Evolutionary conservation across 306 rosid species (phyloP).

Genomic region (Castanospermum australe): DNA sequence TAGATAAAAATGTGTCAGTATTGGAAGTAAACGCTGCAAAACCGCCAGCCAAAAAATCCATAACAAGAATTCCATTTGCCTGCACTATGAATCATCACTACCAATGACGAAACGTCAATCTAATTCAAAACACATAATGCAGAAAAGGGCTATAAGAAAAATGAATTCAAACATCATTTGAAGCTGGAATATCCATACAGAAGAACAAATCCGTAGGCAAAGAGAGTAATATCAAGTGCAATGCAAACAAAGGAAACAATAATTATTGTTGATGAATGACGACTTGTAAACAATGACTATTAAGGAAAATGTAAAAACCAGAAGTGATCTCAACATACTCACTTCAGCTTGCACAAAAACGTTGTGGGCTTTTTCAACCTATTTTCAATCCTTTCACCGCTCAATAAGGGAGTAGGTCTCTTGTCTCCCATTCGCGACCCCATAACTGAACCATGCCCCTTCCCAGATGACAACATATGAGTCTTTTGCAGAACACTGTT

Average conservation of each 20-base stretch:
- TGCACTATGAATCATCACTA: background rate
- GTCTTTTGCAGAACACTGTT: slow-evolving; percentile 69
- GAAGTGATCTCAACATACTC: slow-evolving; percentile 48
- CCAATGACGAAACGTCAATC: background rate
- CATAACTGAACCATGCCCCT: slow-evolving; percentile 77
- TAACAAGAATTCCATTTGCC: slow-evolving; percentile 4
- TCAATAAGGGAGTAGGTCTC: slow-evolving; percentile 68
- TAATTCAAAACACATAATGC: background rate
- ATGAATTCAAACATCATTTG: background rate
- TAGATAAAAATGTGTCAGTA: slow-evolving; percentile 34
- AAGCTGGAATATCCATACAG: background rate
- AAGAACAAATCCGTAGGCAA: background rate
- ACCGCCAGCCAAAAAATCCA: background rate
- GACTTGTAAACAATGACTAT: background rate
- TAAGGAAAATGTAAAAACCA: slow-evolving; percentile 3
- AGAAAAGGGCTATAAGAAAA: background rate
- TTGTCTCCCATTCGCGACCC: slow-evolving; percentile 92
- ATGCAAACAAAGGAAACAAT: background rate
- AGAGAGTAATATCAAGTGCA: background rate
- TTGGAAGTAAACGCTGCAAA: background rate
- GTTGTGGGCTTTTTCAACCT: slow-evolving; percentile 98
- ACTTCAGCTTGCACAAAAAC: slow-evolving; percentile 97
- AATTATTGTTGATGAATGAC: background rate
- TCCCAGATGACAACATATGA: slow-evolving; percentile 69
- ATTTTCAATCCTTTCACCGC: slow-evolving; percentile 90